Evolutionary conservation across 1,139 yeast genomes (phyloP).

Genomic region (Yamadazyma aaseri): DNA sequence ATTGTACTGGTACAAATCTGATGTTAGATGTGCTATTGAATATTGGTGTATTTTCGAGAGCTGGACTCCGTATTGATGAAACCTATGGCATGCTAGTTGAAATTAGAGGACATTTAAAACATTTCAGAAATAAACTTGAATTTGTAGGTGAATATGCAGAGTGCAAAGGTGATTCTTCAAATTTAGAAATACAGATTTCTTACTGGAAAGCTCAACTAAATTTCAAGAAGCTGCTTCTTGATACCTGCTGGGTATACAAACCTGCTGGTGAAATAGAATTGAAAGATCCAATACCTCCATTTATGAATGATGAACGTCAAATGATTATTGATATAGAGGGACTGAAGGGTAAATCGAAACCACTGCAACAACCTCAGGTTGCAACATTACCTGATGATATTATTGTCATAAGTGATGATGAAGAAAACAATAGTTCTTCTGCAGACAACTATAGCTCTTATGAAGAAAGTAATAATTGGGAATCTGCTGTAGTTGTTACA

Average conservation of each 20-base stretch:
- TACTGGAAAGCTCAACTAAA: slow-evolving; percentile 34
- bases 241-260: slow-evolving; percentile 25
- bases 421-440: slow-evolving; percentile 1
- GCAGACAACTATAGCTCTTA: too few relatives aligned
- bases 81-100: slow-evolving; percentile 16
- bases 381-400: neutral
- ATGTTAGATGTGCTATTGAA: slow-evolving; percentile 11
- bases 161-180: slow-evolving; percentile 18
- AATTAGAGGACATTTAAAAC: slow-evolving; percentile 11
- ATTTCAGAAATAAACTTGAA: slow-evolving; percentile 15
- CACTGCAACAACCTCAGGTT: too few relatives aligned
- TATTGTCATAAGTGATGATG: slow-evolving; percentile 3
- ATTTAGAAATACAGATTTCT: slow-evolving; percentile 23
- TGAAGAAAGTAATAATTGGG: too few relatives aligned
- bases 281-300: slow-evolving; percentile 8
- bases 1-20: slow-evolving; percentile 17
- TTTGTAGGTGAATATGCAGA: slow-evolving; percentile 22
- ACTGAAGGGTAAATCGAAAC: too few relatives aligned
- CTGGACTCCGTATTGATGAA: slow-evolving; percentile 12
- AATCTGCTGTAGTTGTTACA: slow-evolving; percentile 19
- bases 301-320: slow-evolving; percentile 5
- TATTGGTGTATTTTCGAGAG: slow-evolving; percentile 4
- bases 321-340: neutral
- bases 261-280: slow-evolving; percentile 7
- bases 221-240: slow-evolving; percentile 19